Conservation (phyloP, 352 stramenopile genomes). For the Sclerospora graminicola region DNA sequence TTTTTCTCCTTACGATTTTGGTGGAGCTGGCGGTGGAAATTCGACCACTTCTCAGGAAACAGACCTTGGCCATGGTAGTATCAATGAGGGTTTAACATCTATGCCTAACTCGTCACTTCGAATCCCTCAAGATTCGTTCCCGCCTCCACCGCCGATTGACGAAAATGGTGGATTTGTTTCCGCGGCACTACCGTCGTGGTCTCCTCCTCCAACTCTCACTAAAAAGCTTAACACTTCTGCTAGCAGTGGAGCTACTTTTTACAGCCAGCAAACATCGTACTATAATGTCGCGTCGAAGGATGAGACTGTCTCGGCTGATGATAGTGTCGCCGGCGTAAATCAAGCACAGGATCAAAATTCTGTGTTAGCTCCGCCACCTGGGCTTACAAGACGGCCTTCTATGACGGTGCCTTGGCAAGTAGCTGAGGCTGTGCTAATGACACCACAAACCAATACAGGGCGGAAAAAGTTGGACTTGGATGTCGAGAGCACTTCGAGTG, state of each 20-base stretch:
- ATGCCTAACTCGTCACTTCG: slow-evolving; percentile 29
- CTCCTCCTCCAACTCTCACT: slow-evolving; percentile 46
- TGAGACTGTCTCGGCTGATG: slow-evolving; percentile 19
- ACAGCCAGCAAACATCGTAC: slow-evolving; percentile 62
- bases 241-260: slow-evolving; percentile 36
- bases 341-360: slow-evolving; percentile 51
- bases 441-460: slow-evolving; percentile 52
- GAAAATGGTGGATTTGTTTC: slow-evolving; percentile 54
- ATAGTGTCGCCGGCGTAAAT: slow-evolving; percentile 2
- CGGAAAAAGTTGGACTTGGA: slow-evolving; percentile 62
- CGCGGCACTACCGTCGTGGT: slow-evolving; percentile 68
- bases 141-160: slow-evolving; percentile 54
- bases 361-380: slow-evolving; percentile 52
- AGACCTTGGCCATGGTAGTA: slow-evolving; percentile 20
- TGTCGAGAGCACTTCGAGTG: slow-evolving; percentile 17
- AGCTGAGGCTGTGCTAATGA: slow-evolving; percentile 72
- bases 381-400: slow-evolving; percentile 60
- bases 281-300: slow-evolving; percentile 61
- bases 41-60: slow-evolving; percentile 47
- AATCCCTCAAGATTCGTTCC: slow-evolving; percentile 66
- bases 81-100: slow-evolving; percentile 9
- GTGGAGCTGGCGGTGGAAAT: slow-evolving; percentile 14
- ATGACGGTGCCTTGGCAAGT: slow-evolving; percentile 85
- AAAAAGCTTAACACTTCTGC: slow-evolving; percentile 55
- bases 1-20: slow-evolving; percentile 34